Base-by-base conservation (phyloP, 2,329 filamentous ascomycete genomes). In the Alternaria brassicae region DNA sequence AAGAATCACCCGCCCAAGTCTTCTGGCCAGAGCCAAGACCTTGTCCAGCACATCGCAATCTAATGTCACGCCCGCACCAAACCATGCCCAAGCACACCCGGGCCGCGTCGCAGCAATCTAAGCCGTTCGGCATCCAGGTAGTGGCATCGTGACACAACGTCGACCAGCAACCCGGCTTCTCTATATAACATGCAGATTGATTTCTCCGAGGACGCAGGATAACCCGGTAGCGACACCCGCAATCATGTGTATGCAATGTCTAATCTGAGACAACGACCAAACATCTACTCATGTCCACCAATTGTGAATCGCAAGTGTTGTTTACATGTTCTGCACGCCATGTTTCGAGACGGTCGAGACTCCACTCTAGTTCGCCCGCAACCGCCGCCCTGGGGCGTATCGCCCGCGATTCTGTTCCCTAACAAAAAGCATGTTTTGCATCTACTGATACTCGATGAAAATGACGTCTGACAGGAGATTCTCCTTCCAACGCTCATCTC, bases 131-230 rank as follows among this genome's bases (percentile, higher is more conserved):
- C 36, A 42, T 41, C 12, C 37, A 47, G 4, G 44, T 17, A 32
- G 23, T 60, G 30, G 21, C 17, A 27, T 41, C 12, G 19, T 30
- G 36, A 47, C 28, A 45, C 27, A 12, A n/a, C 19, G 15, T 27
- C 17, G 17, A 57, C 40, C 40, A 50, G 30, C 41, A 60, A 59
- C 51, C 50, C 37, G 61, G 58, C 52, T 56, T 37, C 25, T 50
- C 39, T 61, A 62, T 59, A 64, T 66, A 42, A 56, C 19, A 13
- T 36, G 17, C 55, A 69, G 63, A 69, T 59, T 70, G 70, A 63
- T 67, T 64, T 53, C 60, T 65, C 59, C 63, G 59, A 64, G 53
- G 56, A 27, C 50, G 52, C 47, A 53, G 37, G 34, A 44, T 49
- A 42, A 44, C 50, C 58, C 52, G 56, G 61, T 39, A 49, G 27